Evolutionary conservation across 176 grass and related monocot species (phyloP).

Genomic region (Hordeum marinum): DNA sequence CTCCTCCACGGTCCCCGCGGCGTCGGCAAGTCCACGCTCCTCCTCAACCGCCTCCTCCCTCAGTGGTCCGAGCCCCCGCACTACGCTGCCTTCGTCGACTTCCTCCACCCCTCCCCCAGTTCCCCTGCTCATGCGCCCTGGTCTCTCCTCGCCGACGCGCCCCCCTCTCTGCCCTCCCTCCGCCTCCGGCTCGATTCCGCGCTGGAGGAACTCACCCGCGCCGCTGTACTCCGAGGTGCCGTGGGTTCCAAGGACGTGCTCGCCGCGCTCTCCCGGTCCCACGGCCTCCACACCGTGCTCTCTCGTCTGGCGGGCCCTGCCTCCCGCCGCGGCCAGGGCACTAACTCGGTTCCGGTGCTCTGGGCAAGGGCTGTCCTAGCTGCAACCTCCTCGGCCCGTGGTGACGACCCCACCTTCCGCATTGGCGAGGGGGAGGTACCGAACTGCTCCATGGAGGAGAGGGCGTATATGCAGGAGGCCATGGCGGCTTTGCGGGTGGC

Average conservation of each 20-base stretch:
- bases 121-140: slow-evolving; percentile 19
- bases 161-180: slow-evolving; percentile 42
- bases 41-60: slow-evolving; percentile 81
- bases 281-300: slow-evolving; percentile 63
- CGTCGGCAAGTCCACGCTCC: slow-evolving; percentile 83
- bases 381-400: not conserved
- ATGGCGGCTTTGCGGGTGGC: slow-evolving; percentile 58
- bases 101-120: slow-evolving; percentile 28
- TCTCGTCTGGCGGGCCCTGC: slow-evolving; percentile 23
- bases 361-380: slow-evolving; percentile 79
- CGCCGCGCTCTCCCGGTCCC: slow-evolving; percentile 49
- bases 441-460: slow-evolving; percentile 76
- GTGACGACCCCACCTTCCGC: slow-evolving; percentile 6
- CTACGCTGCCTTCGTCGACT: slow-evolving; percentile 67
- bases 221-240: slow-evolving; percentile 47
- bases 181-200: slow-evolving; percentile 58
- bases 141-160: slow-evolving; percentile 14
- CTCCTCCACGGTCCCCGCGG: slow-evolving; percentile 85
- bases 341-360: slow-evolving; percentile 38
- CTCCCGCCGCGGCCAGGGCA: not conserved
- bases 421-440: slow-evolving; percentile 18
- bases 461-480: slow-evolving; percentile 69
- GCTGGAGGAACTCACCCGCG: slow-evolving; percentile 69
- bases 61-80: slow-evolving; percentile 74
- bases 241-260: slow-evolving; percentile 78